Base-by-base conservation (phyloP, 129 eudicot species). In the Solidago caesia region DNA sequence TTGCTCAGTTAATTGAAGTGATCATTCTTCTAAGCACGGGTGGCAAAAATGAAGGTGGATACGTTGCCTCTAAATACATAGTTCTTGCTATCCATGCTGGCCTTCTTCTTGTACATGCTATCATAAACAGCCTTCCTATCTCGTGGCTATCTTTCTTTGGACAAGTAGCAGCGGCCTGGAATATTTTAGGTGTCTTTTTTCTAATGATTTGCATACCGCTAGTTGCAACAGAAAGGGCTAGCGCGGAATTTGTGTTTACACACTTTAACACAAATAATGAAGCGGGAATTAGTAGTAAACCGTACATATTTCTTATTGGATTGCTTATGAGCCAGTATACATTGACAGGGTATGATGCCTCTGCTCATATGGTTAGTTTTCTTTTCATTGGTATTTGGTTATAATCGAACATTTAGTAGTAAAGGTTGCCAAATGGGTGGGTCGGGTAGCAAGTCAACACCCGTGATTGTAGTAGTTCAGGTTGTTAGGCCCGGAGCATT, bases 311-410 rank as follows among this genome's bases (percentile, higher is more conserved):
- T 84, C 78, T 87, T 45, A 84, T 95, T 6, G 97, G 97, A 46
- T 96, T 95, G 73, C 96, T 95, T 49, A 91, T 95, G 97, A 91
- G 94, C 81, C 99, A 95, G 83, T 95, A 95, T 74, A 95, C 99
- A 4, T 76, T 95, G 44, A 82, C 97, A 42, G 99, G 99, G n/a
- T 95, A 91, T 75, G 99, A 95, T 89, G 99, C 99, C 46, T 95
- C 99, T 81, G 99, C 97, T 59, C 96, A 95, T 81, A 95, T 95
- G 99, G 99, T 95, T 44, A 88, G 91, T 81, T 72, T 75, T 46
- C 52, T 39, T 42, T 44, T 64, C 64, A 21, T 46, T 48, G n/a
- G 67, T 16, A 45, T 65, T 25, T 64, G 43, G 64, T 44, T 29
- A 41, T 42, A 14, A 10, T 58, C 14, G 5, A 14, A 7, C 47